Evolutionary conservation across 441 rosid species (phyloP), one percentile per base, ranked within the genome.

Genomic region (Erodium moschatum): DNA sequence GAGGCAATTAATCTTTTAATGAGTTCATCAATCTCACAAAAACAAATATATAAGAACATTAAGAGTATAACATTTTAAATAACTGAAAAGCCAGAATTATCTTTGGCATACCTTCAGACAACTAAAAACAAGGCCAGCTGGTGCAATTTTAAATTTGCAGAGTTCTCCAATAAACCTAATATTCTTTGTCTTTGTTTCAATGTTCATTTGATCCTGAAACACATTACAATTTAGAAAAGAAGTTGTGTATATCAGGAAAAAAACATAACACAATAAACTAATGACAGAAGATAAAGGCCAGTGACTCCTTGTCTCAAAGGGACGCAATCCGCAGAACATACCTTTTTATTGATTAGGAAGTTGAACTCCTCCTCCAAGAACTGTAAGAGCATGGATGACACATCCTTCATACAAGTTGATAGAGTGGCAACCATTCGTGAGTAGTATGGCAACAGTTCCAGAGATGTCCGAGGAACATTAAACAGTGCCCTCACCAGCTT

Each of bases 361-460:
- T 92, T 92, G 81, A 96, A 96, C 81, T 96, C 98, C 76, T 96
- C 99, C 85, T 96, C 99, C 84, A 96, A 75, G 96, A 89, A 82
- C 82, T 90, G 99, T 72, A 92, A 77, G 70, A 96, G 91, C 85
- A 88, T 87, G 67, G 90, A 75, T 56, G 97, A 85, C 70, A 91
- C 85, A 80, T 91, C 99, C 84, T 90, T 94, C 96, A 91, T 89
- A 78, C 97, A 94, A 42, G 95, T 88, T 76, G 97, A 86, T 66
- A 94, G 78, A 56, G 97, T 91, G 44, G 97, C 94, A 76, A 90
- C 92, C 99, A 94, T 85, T 70, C 97, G 91, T 4, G 99, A 91
- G 77, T 94, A 94, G 78, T 91, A 90, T 61, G 95, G 88, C 69
- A 95, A 85, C 84, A 95, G 83, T 84, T 95, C 98, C 73, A 95